phyloP scores from a whole-genome alignment of 305 asterid species.

The Solanum hybrid region DNA sequence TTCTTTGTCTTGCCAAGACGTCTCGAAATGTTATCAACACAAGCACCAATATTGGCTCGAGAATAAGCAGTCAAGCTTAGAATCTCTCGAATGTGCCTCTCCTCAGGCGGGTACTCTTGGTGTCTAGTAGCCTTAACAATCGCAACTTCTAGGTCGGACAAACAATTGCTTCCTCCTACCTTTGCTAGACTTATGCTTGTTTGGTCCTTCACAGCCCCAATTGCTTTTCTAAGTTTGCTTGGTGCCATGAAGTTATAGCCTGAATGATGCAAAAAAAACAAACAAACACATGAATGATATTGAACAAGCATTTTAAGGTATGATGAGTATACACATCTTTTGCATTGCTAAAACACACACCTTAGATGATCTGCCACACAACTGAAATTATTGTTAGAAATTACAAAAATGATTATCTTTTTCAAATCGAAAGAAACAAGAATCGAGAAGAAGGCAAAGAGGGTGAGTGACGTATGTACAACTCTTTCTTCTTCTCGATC shows the following conservation, averaged over 20 bases:
- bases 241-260: conserved; percentile 8
- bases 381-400: not conserved
- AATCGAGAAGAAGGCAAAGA: not conserved
- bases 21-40: conserved; percentile 6
- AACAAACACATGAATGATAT: not conserved
- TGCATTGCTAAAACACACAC: not conserved
- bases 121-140: conserved; percentile 17
- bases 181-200: conserved; percentile 19
- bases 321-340: not conserved
- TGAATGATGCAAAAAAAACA: not conserved
- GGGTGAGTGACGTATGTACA: not conserved
- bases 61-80: conserved; percentile 11
- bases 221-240: conserved; percentile 15
- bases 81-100: conserved; percentile 13
- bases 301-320: not conserved
- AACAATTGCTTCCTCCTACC: not conserved
- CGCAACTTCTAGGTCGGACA: conserved; percentile 14
- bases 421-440: not conserved
- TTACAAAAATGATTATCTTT: not conserved
- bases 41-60: conserved; percentile 6
- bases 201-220: conserved; percentile 16
- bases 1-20: conserved; percentile 17
- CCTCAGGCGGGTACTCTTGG: conserved; percentile 14
- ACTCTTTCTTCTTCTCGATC: not conserved
- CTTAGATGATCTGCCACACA: not conserved